Percentiles rank a stretch among this genome's conserved stretches.
Evolutionary conservation across 768 basidiomycete genomes (phyloP).

Genomic region (Paxillus ammoniavirescens): DNA sequence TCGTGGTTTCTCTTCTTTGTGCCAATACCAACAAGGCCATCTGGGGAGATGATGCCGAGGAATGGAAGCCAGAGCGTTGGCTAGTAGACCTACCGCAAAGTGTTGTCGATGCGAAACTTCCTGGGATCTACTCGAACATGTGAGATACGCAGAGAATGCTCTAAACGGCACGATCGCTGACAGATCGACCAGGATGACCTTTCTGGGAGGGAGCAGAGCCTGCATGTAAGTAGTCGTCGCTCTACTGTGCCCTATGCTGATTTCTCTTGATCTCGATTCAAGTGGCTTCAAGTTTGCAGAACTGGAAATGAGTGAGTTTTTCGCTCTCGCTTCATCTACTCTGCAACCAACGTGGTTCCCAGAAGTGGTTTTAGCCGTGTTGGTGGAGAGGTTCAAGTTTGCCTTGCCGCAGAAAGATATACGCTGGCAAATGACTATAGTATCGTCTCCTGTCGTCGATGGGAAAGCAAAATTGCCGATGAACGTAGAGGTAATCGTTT

Average conservation of each 20-base stretch:
- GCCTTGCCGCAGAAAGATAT: no score
- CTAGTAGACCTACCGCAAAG: slow-evolving; percentile 36
- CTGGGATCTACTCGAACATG: slow-evolving; percentile 46
- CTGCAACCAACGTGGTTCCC: no score
- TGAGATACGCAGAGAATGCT: slow-evolving; percentile 16
- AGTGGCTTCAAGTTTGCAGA: slow-evolving; percentile 46
- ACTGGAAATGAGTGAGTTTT: slow-evolving; percentile 41
- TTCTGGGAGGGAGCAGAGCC: slow-evolving; percentile 45
- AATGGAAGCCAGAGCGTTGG: slow-evolving; percentile 56
- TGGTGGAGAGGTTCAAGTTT: no score
- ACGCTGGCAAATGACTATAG: no score
- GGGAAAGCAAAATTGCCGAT: no score
- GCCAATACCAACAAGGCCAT: slow-evolving; percentile 41
- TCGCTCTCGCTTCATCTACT: no score
- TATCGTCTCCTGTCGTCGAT: no score
- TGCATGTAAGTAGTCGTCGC: slow-evolving; percentile 36
- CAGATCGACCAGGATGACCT: slow-evolving; percentile 38
- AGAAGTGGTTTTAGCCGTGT: no score
- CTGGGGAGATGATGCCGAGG: slow-evolving; percentile 47
- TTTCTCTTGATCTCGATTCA: not conserved
- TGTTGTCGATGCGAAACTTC: slow-evolving; percentile 37
- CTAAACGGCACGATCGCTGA: not conserved
- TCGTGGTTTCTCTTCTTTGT: slow-evolving; percentile 37
- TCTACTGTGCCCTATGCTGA: no score
- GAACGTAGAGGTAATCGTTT: no score